Evolutionary conservation across 2,329 filamentous ascomycete genomes (phyloP).

Genomic region (Zymoseptoria ardabiliae): DNA sequence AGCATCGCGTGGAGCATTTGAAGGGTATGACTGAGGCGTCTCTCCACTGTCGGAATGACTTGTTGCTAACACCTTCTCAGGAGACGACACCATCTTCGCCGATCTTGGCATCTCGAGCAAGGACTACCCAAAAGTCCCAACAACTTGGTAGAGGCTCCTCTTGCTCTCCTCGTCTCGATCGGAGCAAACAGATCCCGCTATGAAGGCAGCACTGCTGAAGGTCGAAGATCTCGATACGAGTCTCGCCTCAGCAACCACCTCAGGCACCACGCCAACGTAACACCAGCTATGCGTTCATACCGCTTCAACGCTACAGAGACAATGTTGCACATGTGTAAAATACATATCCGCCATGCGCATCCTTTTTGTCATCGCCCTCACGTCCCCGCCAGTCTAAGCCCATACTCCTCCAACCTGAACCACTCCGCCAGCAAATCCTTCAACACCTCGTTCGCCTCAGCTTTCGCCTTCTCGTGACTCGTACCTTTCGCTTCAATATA

Average conservation of each 20-base stretch:
- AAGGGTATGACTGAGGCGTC: slow-evolving; percentile 32
- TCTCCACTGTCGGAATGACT: not conserved
- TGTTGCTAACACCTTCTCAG: slow-evolving; percentile 29
- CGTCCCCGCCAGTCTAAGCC: slow-evolving; percentile 23
- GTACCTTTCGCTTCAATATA: slow-evolving; percentile 45
- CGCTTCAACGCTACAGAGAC: too few relatives aligned
- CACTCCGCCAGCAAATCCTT: slow-evolving; percentile 42
- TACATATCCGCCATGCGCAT: too few relatives aligned
- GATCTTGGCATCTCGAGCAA: slow-evolving; percentile 54
- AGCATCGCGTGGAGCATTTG: slow-evolving; percentile 56
- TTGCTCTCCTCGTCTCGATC: not conserved
- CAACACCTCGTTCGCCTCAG: slow-evolving; percentile 39
- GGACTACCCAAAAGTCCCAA: slow-evolving; percentile 57
- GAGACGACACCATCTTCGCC: slow-evolving; percentile 53
- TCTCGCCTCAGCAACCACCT: too few relatives aligned
- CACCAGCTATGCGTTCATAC: too few relatives aligned
- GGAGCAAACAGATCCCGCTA: too few relatives aligned
- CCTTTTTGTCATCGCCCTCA: not conserved
- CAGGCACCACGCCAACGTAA: too few relatives aligned
- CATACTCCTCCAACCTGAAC: slow-evolving; percentile 33
- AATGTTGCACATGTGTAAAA: too few relatives aligned
- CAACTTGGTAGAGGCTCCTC: slow-evolving; percentile 50
- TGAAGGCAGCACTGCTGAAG: too few relatives aligned
- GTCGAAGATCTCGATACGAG: too few relatives aligned
- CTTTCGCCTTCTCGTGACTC: slow-evolving; percentile 37